A percentile compares a stretch with the other conserved stretches of the same genome.
Conservation (phyloP, 352 stramenopile genomes). For the Labyrinthula sp. region DNA sequence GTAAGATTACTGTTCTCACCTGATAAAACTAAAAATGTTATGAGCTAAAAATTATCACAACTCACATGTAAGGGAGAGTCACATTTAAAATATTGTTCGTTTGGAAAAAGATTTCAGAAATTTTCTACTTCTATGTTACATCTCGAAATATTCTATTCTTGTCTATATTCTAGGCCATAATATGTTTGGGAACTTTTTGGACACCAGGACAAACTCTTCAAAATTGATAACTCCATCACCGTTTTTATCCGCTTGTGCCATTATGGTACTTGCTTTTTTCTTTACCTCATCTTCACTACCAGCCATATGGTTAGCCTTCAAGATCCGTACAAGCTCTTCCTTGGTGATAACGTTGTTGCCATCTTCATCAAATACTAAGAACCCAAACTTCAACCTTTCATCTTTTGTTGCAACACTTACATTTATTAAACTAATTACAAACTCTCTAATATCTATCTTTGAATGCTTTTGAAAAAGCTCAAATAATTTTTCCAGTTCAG, state of each 20-base stretch:
- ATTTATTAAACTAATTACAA: slow-evolving; percentile 76
- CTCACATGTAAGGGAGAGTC: too few species aligned
- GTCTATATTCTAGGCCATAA: too few species aligned
- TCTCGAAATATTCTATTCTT: too few species aligned
- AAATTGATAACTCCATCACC: slow-evolving; percentile 86
- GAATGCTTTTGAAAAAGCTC: slow-evolving; percentile 71
- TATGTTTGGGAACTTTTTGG: slow-evolving; percentile 88
- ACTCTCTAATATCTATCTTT: slow-evolving; percentile 70
- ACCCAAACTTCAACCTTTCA: slow-evolving; percentile 85
- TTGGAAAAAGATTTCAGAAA: too few species aligned
- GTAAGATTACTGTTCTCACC: too few species aligned
- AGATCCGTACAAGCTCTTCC: slow-evolving; percentile 72
- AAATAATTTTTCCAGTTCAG: slow-evolving; percentile 71
- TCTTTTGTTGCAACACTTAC: slow-evolving; percentile 77
- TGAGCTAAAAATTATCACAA: too few species aligned
- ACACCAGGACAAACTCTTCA: slow-evolving; percentile 81
- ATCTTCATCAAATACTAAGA: slow-evolving; percentile 79
- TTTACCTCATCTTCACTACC: slow-evolving; percentile 64
- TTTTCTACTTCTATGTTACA: too few species aligned
- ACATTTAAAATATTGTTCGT: too few species aligned
- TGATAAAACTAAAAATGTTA: too few species aligned
- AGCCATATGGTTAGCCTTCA: slow-evolving; percentile 83
- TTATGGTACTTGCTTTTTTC: slow-evolving; percentile 83
- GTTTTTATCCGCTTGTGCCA: slow-evolving; percentile 81
- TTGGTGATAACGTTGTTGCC: slow-evolving; percentile 78